These are phyloP conservation scores for Kuraishia borneana DNA, from an alignment of 805 yeast species.

Conservation along the genomic window DNA sequence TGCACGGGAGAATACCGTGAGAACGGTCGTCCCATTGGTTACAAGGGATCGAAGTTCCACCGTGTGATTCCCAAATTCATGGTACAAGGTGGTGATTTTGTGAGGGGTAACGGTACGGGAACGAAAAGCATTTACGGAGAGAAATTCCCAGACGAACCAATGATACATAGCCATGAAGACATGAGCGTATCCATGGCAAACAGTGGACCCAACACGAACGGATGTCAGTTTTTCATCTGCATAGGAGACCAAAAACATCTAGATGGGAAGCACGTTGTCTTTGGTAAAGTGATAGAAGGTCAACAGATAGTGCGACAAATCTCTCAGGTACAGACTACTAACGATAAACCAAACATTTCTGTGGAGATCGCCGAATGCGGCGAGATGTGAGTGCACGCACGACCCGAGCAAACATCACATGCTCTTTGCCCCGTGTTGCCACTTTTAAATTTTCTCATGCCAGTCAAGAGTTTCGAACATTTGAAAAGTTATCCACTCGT, in stretches of 20 bases:
- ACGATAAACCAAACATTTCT: conserved; percentile 16
- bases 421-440: too few relatives aligned
- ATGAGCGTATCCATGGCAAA: conserved; percentile 27
- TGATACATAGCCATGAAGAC: conserved; percentile 17
- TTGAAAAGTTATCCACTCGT: conserved; percentile 19
- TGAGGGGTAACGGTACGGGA: conserved; percentile 33
- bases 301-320: conserved; percentile 15
- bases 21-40: conserved; percentile 29
- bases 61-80: conserved; percentile 29
- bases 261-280: conserved; percentile 38
- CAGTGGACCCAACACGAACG: conserved; percentile 33
- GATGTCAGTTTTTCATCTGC: conserved; percentile 34
- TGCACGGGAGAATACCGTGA: conserved; percentile 37
- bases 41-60: conserved; percentile 26
- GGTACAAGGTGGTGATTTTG: conserved; percentile 38
- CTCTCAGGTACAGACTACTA: conserved; percentile 17
- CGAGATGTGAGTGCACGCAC: conserved; percentile 14
- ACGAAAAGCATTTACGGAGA: conserved; percentile 27
- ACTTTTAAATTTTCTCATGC: not conserved
- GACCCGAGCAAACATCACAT: not conserved
- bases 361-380: conserved; percentile 22
- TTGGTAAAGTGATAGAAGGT: conserved; percentile 37
- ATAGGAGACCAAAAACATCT: conserved; percentile 21
- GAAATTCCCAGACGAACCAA: conserved; percentile 33
- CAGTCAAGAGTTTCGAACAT: conserved; percentile 8